Conservation (phyloP, 371 early-diverging fungal genomes). For the Mortierella sp. region DNA sequence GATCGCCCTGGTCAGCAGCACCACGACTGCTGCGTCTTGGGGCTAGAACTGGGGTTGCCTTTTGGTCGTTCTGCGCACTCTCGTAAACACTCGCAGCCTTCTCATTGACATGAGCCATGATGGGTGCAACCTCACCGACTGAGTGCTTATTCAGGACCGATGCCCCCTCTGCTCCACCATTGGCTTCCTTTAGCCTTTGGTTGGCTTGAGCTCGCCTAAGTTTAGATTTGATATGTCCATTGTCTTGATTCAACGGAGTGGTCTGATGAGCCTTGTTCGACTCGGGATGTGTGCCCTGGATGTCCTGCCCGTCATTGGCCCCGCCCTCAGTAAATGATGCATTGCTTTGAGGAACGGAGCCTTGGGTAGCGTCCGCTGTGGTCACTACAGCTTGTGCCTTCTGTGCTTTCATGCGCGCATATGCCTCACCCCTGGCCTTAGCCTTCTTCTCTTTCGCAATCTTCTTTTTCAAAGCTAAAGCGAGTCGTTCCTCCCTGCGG, state of each 20-base stretch:
- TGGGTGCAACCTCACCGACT: not conserved
- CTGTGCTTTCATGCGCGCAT: conserved; percentile 13
- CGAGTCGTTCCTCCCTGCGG: conserved; percentile 17
- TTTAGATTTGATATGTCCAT: not conserved
- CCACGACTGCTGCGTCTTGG: conserved; percentile 1
- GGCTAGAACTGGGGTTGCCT: not conserved
- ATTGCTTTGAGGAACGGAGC: not conserved
- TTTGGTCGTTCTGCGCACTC: not conserved
- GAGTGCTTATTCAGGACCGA: not conserved
- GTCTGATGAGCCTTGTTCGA: not conserved
- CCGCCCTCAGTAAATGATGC: not conserved
- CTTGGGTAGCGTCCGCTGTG: not conserved
- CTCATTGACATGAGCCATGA: not conserved
- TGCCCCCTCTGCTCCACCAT: not conserved
- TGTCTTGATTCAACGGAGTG: not conserved
- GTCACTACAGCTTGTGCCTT: not conserved
- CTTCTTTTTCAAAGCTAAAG: conserved; percentile 13
- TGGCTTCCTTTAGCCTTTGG: not conserved
- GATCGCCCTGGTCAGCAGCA: not conserved
- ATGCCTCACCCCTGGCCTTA: conserved; percentile 24
- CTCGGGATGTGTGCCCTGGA: not conserved
- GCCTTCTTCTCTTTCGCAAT: conserved; percentile 17
- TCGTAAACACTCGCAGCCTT: not conserved
- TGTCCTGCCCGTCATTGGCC: not conserved
- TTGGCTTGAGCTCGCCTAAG: not conserved